Base-by-base conservation (phyloP, 345 rosid genomes). In the Bruguiera parviflora region DNA sequence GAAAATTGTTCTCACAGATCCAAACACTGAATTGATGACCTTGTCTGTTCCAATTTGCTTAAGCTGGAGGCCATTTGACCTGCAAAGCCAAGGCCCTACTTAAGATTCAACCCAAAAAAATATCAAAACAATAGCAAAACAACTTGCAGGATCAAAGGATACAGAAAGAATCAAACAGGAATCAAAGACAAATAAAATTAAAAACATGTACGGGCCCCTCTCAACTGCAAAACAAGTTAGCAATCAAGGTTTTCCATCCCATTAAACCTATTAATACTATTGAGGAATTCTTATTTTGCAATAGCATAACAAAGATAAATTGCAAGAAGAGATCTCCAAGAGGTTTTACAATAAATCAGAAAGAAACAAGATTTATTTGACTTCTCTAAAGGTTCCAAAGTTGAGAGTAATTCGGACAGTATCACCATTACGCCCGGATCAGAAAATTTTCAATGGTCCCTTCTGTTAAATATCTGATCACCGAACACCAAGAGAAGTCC, bases 21-120 rank as follows among this genome's bases (percentile, higher is more conserved):
- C 77, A 62, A 73, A 71, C 35, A 70, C 6, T 58, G 53, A 64
- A 75, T 53, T 66, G 71, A 66, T 79, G 76, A 74, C 67, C 33
- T 72, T 81, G 73, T 55, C 63, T 61, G 39, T 67, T 78, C 78
- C 62, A 68, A 73, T 53, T 46, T 71, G 59, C 60, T 66, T 65
- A 70, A 74, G 91, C 82, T 76, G 77, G 83, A 80, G 83, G 74
- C 87, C 88, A 81, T 80, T 74, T 64, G 86, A 83, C 84, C 85
- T 82, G 79, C 68, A 70, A 77, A 43, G 59, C 63, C 75, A 49
- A 81, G 37, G 63, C 31, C 37, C 64, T 35, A 56, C 9, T 29
- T 31, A 20, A 46, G 53, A 68, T 58, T 43, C 49, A 43, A 43
- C 49, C 49, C 8, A 35, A 35, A 35, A 39, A 43, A 32, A 35